Evolutionary conservation across 306 rosid genomes (phyloP).

Genomic region (Rubus parviflorus): DNA sequence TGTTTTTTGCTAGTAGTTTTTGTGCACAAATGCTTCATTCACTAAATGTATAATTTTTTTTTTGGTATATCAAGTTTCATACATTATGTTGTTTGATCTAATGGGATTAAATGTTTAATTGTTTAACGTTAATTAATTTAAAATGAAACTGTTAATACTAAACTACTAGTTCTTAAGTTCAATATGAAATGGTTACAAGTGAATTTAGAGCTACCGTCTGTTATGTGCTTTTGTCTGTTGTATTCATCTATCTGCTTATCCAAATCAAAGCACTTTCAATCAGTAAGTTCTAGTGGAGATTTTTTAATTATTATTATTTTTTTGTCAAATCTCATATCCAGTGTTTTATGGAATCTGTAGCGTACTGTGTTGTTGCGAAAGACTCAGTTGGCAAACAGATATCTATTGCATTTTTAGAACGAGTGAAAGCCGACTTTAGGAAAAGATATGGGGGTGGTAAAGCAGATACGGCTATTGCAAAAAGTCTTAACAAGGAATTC

Average conservation of each 20-base stretch:
- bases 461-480: conserved; percentile 78
- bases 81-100: too few species aligned
- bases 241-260: background rate
- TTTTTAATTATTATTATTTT: background rate
- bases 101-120: too few species aligned
- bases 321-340: background rate
- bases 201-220: background rate
- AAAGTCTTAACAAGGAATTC: conserved; percentile 94
- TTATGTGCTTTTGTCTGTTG: conserved; percentile 9
- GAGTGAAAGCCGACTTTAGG: conserved; percentile 76
- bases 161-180: background rate
- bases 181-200: background rate
- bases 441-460: conserved; percentile 92
- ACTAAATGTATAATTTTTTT: background rate
- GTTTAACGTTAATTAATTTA: too few species aligned
- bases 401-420: conserved; percentile 84
- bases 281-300: background rate
- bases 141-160: background rate
- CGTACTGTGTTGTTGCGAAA: conserved; percentile 94
- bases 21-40: background rate
- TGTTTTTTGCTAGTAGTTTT: background rate
- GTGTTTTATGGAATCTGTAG: conserved; percentile 50
- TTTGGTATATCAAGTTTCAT: too few species aligned
- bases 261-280: background rate
- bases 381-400: conserved; percentile 84